Evolutionary conservation across 345 rosid genomes (phyloP), one percentile per base, ranked within the genome.

Genomic region (Eucalyptus albens): DNA sequence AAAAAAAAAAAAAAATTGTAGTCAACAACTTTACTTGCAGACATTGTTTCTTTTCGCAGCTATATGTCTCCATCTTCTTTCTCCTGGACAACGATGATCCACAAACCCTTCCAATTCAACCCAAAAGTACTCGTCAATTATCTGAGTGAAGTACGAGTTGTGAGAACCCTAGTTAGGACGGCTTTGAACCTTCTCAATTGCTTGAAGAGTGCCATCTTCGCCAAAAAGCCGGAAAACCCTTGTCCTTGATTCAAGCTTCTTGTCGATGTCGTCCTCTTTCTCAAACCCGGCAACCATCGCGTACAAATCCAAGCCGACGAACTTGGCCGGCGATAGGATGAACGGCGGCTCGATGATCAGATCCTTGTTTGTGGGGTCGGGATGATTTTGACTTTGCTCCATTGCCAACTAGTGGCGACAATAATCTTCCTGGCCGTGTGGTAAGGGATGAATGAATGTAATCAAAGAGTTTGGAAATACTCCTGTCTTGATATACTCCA

Each of bases 251-350:
- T 21, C 27, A 22, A 37, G 47, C 85, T 77, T 77, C 47, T 22
- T 11, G 47, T 37, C 3, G 9, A 40, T 2, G 3, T 6, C 9
- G 0, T 21, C 29, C 47, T 40, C 85, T 11, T 11, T 40, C 47
- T 77, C 27, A 26, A 77, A 77, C 42, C 47, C 3, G 0, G 47
- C 0, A 14, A 77, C 29, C 47, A 40, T 40, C 5, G 3, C 0
- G 1, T 21, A 19, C 47, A 21, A 40, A 40, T 40, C 47, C 47
- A 40, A 11, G 24, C 47, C 47, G 1, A 77, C 0, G 29, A 77
- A 77, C 47, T 37, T 1, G 47, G 27, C 83, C 1, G 15, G 29
- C 5, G 15, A 77, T 7, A 21, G 5, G 47, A 44, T 21, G 83
- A 40, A 40, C 1, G 83, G 47, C 9, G 6, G 8, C 2, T 40